phyloP scores from a whole-genome alignment of 1,284 basidiomycete species.

The Leccinum pachyderme region DNA sequence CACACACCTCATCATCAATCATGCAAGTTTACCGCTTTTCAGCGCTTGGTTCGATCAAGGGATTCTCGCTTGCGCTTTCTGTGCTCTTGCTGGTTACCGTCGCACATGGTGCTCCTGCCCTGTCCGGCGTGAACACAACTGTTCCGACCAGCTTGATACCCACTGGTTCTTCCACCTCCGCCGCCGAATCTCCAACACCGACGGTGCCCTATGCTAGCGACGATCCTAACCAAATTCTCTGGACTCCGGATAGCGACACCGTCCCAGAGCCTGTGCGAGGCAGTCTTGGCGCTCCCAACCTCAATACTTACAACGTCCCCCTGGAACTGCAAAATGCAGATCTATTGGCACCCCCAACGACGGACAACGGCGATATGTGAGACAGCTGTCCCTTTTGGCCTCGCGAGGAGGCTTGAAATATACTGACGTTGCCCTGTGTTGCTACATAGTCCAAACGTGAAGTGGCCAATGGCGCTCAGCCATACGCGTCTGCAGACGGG shows the following conservation, averaged over 20 bases:
- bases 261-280: constrained; percentile 38
- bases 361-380: constrained; percentile 43
- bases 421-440: neutral
- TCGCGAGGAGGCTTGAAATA: neutral
- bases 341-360: constrained; percentile 47
- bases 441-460: constrained; percentile 36
- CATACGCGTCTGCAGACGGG: constrained; percentile 51
- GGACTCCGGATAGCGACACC: constrained; percentile 21
- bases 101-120: constrained; percentile 1
- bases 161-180: constrained; percentile 6
- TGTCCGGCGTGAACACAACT: neutral
- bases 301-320: constrained; percentile 48
- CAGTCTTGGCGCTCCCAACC: constrained; percentile 37
- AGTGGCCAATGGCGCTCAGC: constrained; percentile 58
- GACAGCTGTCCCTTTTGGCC: neutral
- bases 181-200: constrained; percentile 19
- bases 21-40: neutral
- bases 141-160: neutral
- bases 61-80: constrained; percentile 2
- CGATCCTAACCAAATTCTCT: constrained; percentile 29
- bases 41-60: constrained; percentile 3
- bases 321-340: constrained; percentile 50
- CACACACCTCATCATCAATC: neutral
- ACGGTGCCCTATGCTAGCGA: constrained; percentile 30
- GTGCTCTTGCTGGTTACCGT: constrained; percentile 4